phyloP scores from a whole-genome alignment of 2,329 filamentous ascomycete species.

The Ascocoryne sarcoides region DNA sequence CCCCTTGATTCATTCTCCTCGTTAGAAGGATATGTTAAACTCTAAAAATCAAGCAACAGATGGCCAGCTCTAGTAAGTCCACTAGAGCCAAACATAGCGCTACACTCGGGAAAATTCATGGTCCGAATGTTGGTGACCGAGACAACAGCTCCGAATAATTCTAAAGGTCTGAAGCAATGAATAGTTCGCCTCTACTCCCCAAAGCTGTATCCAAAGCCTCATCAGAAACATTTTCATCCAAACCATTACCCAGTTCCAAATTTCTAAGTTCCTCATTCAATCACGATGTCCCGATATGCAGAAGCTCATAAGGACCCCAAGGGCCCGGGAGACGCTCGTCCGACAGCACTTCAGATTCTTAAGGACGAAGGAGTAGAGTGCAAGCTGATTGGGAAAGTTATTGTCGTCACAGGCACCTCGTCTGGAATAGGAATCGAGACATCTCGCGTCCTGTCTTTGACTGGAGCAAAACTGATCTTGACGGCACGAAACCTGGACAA shows the following conservation, averaged over 20 bases:
- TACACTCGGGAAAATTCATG: neutral
- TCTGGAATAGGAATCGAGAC: constrained; percentile 8
- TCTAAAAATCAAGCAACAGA: neutral
- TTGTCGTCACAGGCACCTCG: constrained; percentile 3
- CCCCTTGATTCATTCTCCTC: neutral
- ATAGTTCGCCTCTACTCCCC: neutral
- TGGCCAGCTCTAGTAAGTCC: neutral
- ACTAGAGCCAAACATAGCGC: neutral
- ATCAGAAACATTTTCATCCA: constrained; percentile 1
- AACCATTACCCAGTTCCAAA: constrained; percentile 1
- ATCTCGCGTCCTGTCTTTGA: constrained; percentile 1
- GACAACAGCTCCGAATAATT: neutral
- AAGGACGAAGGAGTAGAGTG: constrained; percentile 24
- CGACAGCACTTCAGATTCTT: constrained; percentile 25
- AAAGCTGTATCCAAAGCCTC: neutral
- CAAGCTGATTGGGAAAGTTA: constrained; percentile 27
- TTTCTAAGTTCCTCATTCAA: neutral
- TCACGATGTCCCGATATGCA: constrained; percentile 5
- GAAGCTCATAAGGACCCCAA: constrained; percentile 7
- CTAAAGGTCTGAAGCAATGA: neutral
- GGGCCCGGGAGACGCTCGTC: constrained; percentile 8
- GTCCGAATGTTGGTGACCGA: neutral
- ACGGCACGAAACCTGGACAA: constrained; percentile 2
- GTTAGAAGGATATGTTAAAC: neutral
- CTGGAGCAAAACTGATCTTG: constrained; percentile 5